phyloP scores from a whole-genome alignment of 192 early-diverging fungal species.

The Lobulomyces angularis region DNA sequence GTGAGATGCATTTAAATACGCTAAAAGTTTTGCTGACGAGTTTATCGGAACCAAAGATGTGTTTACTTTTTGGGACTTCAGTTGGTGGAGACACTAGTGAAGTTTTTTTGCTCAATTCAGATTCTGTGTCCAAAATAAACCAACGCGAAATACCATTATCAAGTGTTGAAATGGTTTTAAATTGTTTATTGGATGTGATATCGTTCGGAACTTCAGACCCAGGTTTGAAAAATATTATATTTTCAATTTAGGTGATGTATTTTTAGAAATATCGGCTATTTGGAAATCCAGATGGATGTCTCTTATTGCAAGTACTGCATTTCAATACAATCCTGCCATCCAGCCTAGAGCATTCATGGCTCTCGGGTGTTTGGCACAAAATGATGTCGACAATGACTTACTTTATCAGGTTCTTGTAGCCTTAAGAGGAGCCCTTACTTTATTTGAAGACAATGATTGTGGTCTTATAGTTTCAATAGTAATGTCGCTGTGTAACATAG shows the following conservation, averaged over 20 bases:
- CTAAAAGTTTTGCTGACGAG: slow-evolving; percentile 53
- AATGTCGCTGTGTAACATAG: slow-evolving; percentile 77
- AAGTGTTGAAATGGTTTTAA: slow-evolving; percentile 42
- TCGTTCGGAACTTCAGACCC: slow-evolving; percentile 46
- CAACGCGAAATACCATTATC: slow-evolving; percentile 13
- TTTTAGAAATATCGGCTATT: slow-evolving; percentile 56
- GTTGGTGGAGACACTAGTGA: no score
- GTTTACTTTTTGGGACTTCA: slow-evolving; percentile 68
- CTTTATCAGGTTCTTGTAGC: slow-evolving; percentile 89
- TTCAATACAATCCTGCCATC: slow-evolving; percentile 85
- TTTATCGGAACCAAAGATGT: slow-evolving; percentile 69
- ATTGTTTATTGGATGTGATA: slow-evolving; percentile 48
- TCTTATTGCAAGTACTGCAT: slow-evolving; percentile 78
- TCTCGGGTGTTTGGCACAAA: slow-evolving; percentile 73
- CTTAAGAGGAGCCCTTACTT: slow-evolving; percentile 69
- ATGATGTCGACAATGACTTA: slow-evolving; percentile 84
- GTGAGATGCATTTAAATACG: slow-evolving; percentile 38
- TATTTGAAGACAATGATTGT: slow-evolving; percentile 71
- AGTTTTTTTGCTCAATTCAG: slow-evolving; percentile 8
- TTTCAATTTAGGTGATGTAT: background rate
- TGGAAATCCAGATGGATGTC: slow-evolving; percentile 91
- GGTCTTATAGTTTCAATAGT: slow-evolving; percentile 75
- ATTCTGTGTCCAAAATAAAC: slow-evolving; percentile 10
- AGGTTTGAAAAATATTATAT: slow-evolving; percentile 29
- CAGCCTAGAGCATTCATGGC: slow-evolving; percentile 89